Evolutionary conservation across 306 rosid genomes (phyloP), one percentile per base, ranked within the genome.

Genomic region (Datisca glomerata): DNA sequence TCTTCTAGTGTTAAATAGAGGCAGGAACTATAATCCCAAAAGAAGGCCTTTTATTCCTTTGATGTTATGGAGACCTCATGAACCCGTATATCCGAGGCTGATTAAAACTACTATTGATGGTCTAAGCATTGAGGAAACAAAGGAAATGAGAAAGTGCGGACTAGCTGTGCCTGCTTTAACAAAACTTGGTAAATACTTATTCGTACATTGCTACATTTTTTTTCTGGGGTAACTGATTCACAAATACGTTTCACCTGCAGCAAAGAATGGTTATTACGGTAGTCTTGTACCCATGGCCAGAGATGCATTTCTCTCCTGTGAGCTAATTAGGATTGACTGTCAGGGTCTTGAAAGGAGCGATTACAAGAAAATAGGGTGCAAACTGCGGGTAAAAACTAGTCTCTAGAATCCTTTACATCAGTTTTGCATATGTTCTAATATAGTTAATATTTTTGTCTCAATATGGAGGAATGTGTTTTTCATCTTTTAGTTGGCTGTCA

Each of bases 341-440:
- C 64, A 68, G 20, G 91, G 95, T 27, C 93, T 89, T 31, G 84
- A 77, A 71, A 83, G 27, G 77, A 89, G 75, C 42, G 98, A 89
- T 68, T 89, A 83, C 95, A 83, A 70, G 74, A 83, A 89, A 77
- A 70, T 89, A 32, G 95, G 98, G 71, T 77, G 86, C 84, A 89
- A 89, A 56, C 93, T 89, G 36, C 60, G 84, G 79, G 95, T 89
- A 74, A 46, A 15, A 15, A 14, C 37, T 36, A 0, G n/a, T 23
- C 42, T 14, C 8, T 21, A 19, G 1, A 8, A 5, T 35, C 12
- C n/a, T n/a, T n/a, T n/a, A n/a, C n/a, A n/a, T n/a, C n/a, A n/a
- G n/a, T n/a, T n/a, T n/a, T n/a, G n/a, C n/a, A n/a, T n/a, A n/a
- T n/a, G n/a, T n/a, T n/a, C n/a, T n/a, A n/a, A n/a, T n/a, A n/a